Evolutionary conservation across 305 asterid genomes (phyloP).

Genomic region (Fraxinus ornus): DNA sequence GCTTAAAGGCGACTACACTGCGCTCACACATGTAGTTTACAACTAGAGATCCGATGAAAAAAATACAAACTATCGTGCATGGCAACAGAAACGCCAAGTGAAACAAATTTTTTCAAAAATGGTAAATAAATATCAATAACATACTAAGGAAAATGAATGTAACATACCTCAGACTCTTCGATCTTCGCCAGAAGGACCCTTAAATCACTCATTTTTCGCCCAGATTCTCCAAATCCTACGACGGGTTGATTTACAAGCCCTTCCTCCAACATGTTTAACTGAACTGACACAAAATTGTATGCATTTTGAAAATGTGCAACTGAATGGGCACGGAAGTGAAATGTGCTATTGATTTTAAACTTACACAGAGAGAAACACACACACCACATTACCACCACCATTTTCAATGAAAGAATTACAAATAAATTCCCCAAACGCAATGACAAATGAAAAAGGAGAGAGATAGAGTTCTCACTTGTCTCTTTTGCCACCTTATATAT

Average conservation of each 20-base stretch:
- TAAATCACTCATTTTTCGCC: conserved; percentile 76
- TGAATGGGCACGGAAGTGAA: conserved; percentile 6
- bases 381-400: not conserved
- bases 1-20: conserved; percentile 13
- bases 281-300: conserved; percentile 72
- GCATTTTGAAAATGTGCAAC: conserved; percentile 29
- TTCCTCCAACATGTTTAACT: conserved; percentile 98
- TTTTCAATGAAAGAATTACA: conserved; percentile 14
- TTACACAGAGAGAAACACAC: not conserved
- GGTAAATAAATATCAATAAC: conserved; percentile 16
- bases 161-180: conserved; percentile 94
- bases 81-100: conserved; percentile 2
- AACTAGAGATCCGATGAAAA: conserved; percentile 14
- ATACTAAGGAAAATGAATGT: not conserved
- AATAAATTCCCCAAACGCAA: conserved; percentile 16
- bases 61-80: not conserved
- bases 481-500: conserved; percentile 95
- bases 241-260: conserved; percentile 92
- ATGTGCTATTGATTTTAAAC: conserved; percentile 14
- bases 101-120: not conserved
- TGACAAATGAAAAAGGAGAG: conserved; percentile 4
- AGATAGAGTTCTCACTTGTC: conserved; percentile 77
- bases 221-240: conserved; percentile 98
- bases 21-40: conserved; percentile 10
- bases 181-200: conserved; percentile 89